A percentile compares a stretch with the other conserved stretches of the same genome.
Conservation (phyloP, 352 stramenopile species). For the Phytophthora sansomeana region DNA sequence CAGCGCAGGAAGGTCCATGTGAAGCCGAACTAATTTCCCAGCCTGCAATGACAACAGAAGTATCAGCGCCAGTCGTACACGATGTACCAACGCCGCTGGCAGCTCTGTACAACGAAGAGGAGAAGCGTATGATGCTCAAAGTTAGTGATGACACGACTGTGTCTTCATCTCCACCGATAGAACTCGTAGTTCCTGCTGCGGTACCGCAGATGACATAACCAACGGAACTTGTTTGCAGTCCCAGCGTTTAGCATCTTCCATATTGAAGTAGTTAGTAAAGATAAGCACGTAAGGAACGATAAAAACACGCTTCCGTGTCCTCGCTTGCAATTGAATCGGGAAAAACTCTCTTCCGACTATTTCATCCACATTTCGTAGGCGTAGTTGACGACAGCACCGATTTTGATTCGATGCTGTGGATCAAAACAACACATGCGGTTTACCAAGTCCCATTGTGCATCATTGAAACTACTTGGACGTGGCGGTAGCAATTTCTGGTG, state of each 20-base stretch:
- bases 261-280: conserved; percentile 1
- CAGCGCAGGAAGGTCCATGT: conserved; percentile 23
- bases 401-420: background rate
- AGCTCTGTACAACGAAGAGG: conserved; percentile 80
- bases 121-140: conserved; percentile 69
- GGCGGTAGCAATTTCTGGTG: background rate
- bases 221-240: background rate
- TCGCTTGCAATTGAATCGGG: too few species aligned
- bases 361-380: too few species aligned
- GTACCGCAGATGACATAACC: conserved; percentile 21
- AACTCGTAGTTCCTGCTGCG: conserved; percentile 29
- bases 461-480: background rate
- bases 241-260: background rate
- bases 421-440: conserved; percentile 3
- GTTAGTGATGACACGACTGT: conserved; percentile 26
- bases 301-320: too few species aligned
- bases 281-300: too few species aligned
- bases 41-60: conserved; percentile 5
- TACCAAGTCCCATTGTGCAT: background rate
- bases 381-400: background rate
- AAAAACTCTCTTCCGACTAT: too few species aligned
- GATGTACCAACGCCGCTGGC: conserved; percentile 67
- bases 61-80: conserved; percentile 18
- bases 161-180: conserved; percentile 25
- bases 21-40: conserved; percentile 14